These are phyloP conservation scores for Populus alba DNA, from an alignment of 345 rosid species.

Conservation along the genomic window DNA sequence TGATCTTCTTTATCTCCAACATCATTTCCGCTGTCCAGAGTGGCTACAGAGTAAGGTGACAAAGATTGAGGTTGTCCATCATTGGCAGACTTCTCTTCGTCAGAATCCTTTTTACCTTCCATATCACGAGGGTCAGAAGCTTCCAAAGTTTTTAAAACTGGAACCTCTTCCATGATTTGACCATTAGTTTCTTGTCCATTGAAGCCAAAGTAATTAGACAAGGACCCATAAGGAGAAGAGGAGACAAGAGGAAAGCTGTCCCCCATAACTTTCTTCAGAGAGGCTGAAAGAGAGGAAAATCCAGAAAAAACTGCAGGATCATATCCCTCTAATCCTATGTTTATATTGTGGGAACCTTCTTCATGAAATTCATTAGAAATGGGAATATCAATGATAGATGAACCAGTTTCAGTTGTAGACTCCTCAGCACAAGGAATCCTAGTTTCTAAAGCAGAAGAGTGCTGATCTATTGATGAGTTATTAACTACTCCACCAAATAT, in stretches of 20 bases:
- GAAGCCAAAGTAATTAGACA: slow-evolving; percentile 61
- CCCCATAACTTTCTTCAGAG: slow-evolving; percentile 61
- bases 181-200: slow-evolving; percentile 30
- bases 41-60: slow-evolving; percentile 29
- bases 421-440: slow-evolving; percentile 27
- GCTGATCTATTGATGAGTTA: slow-evolving; percentile 20
- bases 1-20: slow-evolving; percentile 32
- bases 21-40: slow-evolving; percentile 28
- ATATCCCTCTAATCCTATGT: slow-evolving; percentile 41
- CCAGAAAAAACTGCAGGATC: slow-evolving; percentile 74
- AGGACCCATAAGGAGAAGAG: slow-evolving; percentile 41
- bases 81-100: slow-evolving; percentile 34
- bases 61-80: slow-evolving; percentile 36
- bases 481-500: slow-evolving; percentile 30
- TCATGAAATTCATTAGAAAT: slow-evolving; percentile 40
- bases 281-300: slow-evolving; percentile 75
- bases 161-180: slow-evolving; percentile 35
- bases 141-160: slow-evolving; percentile 39
- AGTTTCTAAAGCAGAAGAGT: slow-evolving; percentile 27
- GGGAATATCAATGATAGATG: slow-evolving; percentile 39
- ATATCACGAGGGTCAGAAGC: slow-evolving; percentile 24
- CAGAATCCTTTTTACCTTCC: slow-evolving; percentile 31
- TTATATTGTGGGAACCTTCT: slow-evolving; percentile 24
- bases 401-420: slow-evolving; percentile 27
- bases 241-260: slow-evolving; percentile 41